Evolutionary conservation across 306 rosid species (phyloP).

Genomic region (Rubus idaeus): DNA sequence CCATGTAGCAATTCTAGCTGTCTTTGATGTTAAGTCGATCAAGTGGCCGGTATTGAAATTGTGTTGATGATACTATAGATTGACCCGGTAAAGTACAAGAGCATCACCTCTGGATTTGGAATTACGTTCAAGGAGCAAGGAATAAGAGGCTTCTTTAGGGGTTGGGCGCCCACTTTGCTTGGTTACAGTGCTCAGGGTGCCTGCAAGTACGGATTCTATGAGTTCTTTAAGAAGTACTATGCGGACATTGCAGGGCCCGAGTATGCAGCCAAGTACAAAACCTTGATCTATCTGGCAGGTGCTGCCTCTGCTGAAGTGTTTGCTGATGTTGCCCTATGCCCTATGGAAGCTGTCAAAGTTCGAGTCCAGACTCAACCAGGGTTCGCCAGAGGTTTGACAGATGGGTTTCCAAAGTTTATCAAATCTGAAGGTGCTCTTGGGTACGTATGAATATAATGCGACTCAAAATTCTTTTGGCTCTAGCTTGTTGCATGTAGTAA

Average conservation of each 20-base stretch:
- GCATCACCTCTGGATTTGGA: constrained; percentile 66
- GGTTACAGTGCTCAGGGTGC: constrained; percentile 94
- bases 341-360: constrained; percentile 88
- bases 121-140: constrained; percentile 74
- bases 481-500: not conserved
- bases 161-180: constrained; percentile 81
- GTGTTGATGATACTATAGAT: constrained; percentile 34
- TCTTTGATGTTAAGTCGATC: not conserved
- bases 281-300: constrained; percentile 72
- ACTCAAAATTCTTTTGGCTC: not conserved
- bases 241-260: constrained; percentile 77
- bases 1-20: too few relatives aligned
- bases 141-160: constrained; percentile 58
- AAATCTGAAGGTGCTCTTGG: constrained; percentile 65
- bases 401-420: constrained; percentile 69
- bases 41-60: not conserved
- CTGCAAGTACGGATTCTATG: constrained; percentile 72
- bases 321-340: constrained; percentile 81
- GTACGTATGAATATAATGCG: constrained; percentile 29
- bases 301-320: constrained; percentile 83
- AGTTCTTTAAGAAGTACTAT: constrained; percentile 85
- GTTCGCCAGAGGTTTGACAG: constrained; percentile 72
- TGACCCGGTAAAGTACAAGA: constrained; percentile 71
- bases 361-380: constrained; percentile 94
- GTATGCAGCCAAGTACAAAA: constrained; percentile 71